Base-by-base conservation (phyloP, 148 eudicot species). In the Diospyros kaki region DNA sequence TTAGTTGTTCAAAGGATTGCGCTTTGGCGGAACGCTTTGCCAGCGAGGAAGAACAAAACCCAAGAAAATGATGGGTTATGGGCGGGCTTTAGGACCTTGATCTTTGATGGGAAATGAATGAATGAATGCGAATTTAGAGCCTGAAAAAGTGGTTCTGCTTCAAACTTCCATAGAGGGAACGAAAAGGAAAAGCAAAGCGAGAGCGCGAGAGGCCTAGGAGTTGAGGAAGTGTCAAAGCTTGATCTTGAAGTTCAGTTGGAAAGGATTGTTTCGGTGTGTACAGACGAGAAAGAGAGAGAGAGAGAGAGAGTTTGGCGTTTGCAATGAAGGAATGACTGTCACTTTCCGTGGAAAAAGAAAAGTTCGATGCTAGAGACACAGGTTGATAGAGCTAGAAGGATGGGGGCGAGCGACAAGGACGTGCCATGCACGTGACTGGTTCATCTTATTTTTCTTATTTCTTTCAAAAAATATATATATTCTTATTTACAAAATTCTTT, bases 101-200 rank as follows among this genome's bases (percentile, higher is more conserved):
- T 66, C 69, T 69, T 50, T 18, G 55, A 54, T 61, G 66, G 65
- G 67, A 28, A 28, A 28, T 28, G 28, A 28, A 28, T 28, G 52
- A 64, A 66, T 58, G 54, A 71, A 45, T 44, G 56, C 48, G 43
- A 54, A 72, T 62, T 28, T 18, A 71, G 48, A 15, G 69, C 55
- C 28, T 45, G 2, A 5, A 6, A 64, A 64, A 64, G 65, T 45
- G 78, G 68, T 45, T 71, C 56, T 46, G 68, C 74, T 84, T 84
- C 75, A 81, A 81, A 84, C 71, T 70, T 77, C 14, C 63, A 61
- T 43, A 73, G 78, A 77, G 81, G 83, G 81, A 71, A 77, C 72
- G 55, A 74, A 43, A 60, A 43, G 38, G 28, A 18, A 59, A 53
- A 56, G 66, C 73, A 68, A 70, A 67, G 63, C 40, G 73, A 54